Conservation (phyloP, 1,284 basidiomycete species). For the Ganoderma leucocontextum region DNA sequence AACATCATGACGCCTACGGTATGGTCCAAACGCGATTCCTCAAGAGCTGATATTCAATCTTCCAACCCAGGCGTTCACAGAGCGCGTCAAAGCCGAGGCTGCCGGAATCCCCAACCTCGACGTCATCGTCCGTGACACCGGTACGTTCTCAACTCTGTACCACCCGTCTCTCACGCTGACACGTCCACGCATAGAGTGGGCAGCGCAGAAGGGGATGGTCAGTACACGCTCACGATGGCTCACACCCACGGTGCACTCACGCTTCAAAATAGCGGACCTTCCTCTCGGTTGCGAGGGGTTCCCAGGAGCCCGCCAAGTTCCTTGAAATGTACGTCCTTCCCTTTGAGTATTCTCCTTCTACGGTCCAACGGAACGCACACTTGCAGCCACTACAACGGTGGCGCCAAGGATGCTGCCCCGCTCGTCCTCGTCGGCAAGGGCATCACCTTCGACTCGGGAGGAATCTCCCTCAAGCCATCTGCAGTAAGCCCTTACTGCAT, state of each 20-base stretch:
- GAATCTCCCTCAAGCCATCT: conserved; percentile 85
- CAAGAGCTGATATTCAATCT: not conserved
- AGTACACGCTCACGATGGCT: conserved; percentile 4
- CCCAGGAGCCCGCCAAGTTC: conserved; percentile 86
- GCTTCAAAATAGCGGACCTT: conserved; percentile 68
- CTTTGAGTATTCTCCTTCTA: not conserved
- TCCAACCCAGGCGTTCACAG: conserved; percentile 64
- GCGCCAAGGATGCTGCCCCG: conserved; percentile 62
- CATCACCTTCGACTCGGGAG: conserved; percentile 90
- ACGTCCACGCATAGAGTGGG: conserved; percentile 64
- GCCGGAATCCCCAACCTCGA: conserved; percentile 73
- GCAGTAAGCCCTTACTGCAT: conserved; percentile 58
- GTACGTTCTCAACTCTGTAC: conserved; percentile 45
- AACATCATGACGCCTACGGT: conserved; percentile 87
- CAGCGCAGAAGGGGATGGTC: conserved; percentile 84
- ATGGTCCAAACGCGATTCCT: not conserved
- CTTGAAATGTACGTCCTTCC: conserved; percentile 75
- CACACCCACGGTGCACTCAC: not conserved
- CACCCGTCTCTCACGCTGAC: not conserved
- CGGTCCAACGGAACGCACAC: not conserved
- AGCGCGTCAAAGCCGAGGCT: conserved; percentile 77
- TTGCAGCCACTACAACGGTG: conserved; percentile 82
- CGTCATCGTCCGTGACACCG: conserved; percentile 79
- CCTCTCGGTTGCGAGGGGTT: conserved; percentile 88
- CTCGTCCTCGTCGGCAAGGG: conserved; percentile 90